A percentile compares a stretch with the other conserved stretches of the same genome.
Conservation (phyloP, 2,329 filamentous ascomycete genomes). For the Huntiella savannae region DNA sequence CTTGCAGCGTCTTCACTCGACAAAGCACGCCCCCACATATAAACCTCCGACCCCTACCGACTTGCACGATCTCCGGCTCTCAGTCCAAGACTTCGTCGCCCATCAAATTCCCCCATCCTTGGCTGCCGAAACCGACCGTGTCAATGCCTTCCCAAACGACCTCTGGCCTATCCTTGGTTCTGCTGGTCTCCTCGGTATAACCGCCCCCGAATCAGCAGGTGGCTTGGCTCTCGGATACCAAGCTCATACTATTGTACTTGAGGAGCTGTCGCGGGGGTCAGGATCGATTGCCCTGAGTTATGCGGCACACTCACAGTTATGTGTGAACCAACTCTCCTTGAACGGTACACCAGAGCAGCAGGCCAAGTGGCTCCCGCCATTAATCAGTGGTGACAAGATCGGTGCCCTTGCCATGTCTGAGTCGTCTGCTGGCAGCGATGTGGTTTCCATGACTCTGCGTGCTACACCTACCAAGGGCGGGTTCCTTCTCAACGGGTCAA, state of each 20-base stretch:
- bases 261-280: slow-evolving; percentile 78
- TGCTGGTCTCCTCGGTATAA: slow-evolving; percentile 81
- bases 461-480: slow-evolving; percentile 69
- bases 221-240: slow-evolving; percentile 88
- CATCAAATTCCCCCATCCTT: slow-evolving; percentile 74
- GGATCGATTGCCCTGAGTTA: slow-evolving; percentile 77
- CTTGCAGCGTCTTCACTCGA: slow-evolving; percentile 27
- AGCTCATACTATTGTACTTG: slow-evolving; percentile 87
- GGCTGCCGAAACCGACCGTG: slow-evolving; percentile 62
- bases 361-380: slow-evolving; percentile 53
- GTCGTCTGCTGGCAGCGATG: slow-evolving; percentile 75
- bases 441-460: slow-evolving; percentile 84
- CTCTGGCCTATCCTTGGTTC: slow-evolving; percentile 93
- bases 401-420: slow-evolving; percentile 93
- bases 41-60: slow-evolving; percentile 51
- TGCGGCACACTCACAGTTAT: slow-evolving; percentile 87
- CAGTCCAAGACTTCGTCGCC: slow-evolving; percentile 74
- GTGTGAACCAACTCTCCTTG: slow-evolving; percentile 87
- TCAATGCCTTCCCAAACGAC: slow-evolving; percentile 70
- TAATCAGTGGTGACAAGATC: slow-evolving; percentile 64
- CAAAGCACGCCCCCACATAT: slow-evolving; percentile 44
- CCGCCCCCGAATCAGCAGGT: slow-evolving; percentile 79
- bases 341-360: slow-evolving; percentile 73
- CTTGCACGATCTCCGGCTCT: slow-evolving; percentile 60
- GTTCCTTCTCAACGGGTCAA: slow-evolving; percentile 69